These are phyloP conservation scores for Ilex aquifolium DNA, from an alignment of 257 asterid genomes.

Conservation along the genomic window DNA sequence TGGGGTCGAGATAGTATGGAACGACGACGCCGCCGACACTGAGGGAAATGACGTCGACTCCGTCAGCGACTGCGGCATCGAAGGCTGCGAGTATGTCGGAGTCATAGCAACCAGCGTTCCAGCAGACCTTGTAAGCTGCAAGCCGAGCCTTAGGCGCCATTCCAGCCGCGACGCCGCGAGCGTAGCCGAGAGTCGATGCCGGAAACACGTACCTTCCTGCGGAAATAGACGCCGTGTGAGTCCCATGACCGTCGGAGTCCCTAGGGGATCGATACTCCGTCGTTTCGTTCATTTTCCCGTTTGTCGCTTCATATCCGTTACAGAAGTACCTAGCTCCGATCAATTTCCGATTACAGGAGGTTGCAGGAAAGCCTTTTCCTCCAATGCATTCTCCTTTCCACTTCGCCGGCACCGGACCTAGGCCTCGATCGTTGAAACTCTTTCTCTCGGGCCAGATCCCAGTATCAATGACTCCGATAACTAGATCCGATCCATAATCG, in stretches of 20 bases:
- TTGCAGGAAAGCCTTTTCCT: slow-evolving; percentile 45
- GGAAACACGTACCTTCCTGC: slow-evolving; percentile 87
- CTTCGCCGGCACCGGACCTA: slow-evolving; percentile 57
- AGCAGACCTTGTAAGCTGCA: slow-evolving; percentile 83
- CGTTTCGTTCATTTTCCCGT: slow-evolving; percentile 71
- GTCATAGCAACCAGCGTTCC: slow-evolving; percentile 83
- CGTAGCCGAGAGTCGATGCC: slow-evolving; percentile 79
- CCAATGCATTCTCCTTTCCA: slow-evolving; percentile 73
- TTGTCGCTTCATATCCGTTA: slow-evolving; percentile 62
- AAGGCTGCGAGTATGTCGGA: slow-evolving; percentile 89
- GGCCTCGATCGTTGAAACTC: slow-evolving; percentile 63
- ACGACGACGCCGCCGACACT: slow-evolving; percentile 86
- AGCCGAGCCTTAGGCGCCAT: slow-evolving; percentile 95
- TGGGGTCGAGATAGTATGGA: slow-evolving; percentile 74
- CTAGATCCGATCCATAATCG: slow-evolving; percentile 90
- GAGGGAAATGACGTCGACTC: slow-evolving; percentile 81
- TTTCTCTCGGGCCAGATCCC: slow-evolving; percentile 98
- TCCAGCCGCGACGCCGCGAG: slow-evolving; percentile 87
- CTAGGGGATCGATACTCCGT: slow-evolving; percentile 66
- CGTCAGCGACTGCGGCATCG: slow-evolving; percentile 77
- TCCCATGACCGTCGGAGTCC: slow-evolving; percentile 90
- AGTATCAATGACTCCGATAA: slow-evolving; percentile 76
- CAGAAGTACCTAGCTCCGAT: slow-evolving; percentile 76
- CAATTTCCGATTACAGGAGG: slow-evolving; percentile 66
- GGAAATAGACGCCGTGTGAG: slow-evolving; percentile 95